Evolutionary conservation across 768 basidiomycete species (phyloP).

Genomic region (Agrocybe pediades): DNA sequence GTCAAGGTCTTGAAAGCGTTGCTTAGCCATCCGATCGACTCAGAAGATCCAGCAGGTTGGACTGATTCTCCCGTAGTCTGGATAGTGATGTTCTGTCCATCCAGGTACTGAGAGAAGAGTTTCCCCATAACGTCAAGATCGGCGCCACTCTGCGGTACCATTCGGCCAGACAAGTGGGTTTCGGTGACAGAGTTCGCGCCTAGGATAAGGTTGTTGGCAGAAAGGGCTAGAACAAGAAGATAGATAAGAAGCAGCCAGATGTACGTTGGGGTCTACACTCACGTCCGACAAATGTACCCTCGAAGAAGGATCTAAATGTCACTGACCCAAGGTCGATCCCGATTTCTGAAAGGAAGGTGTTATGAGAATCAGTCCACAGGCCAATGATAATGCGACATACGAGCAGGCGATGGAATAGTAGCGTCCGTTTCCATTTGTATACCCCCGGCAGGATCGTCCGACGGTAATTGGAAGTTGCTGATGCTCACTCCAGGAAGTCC

Average conservation of each 20-base stretch:
- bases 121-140: slow-evolving; percentile 54
- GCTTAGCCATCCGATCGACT: slow-evolving; percentile 62
- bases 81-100: slow-evolving; percentile 64
- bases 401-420: slow-evolving; percentile 63
- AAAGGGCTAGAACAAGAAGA: slow-evolving; percentile 43
- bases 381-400: slow-evolving; percentile 39
- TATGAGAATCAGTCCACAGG: slow-evolving; percentile 11
- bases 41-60: slow-evolving; percentile 52
- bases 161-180: slow-evolving; percentile 60
- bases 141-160: slow-evolving; percentile 60
- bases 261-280: no score
- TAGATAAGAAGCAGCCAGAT: not conserved
- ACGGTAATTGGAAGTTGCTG: slow-evolving; percentile 69
- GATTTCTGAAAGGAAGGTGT: slow-evolving; percentile 43
- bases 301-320: slow-evolving; percentile 62
- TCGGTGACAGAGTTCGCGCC: slow-evolving; percentile 47
- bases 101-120: slow-evolving; percentile 66
- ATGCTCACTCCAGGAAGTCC: slow-evolving; percentile 70
- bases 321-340: slow-evolving; percentile 71
- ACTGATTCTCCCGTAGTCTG: slow-evolving; percentile 61
- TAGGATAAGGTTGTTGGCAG: slow-evolving; percentile 49
- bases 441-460: slow-evolving; percentile 67
- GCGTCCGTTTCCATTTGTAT: slow-evolving; percentile 73
- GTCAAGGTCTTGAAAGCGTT: slow-evolving; percentile 68
- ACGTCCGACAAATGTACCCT: slow-evolving; percentile 61